Evolutionary conservation across 1,139 yeast species (phyloP), one percentile per base, ranked within the genome.

Genomic region (Hanseniaspora sp.): DNA sequence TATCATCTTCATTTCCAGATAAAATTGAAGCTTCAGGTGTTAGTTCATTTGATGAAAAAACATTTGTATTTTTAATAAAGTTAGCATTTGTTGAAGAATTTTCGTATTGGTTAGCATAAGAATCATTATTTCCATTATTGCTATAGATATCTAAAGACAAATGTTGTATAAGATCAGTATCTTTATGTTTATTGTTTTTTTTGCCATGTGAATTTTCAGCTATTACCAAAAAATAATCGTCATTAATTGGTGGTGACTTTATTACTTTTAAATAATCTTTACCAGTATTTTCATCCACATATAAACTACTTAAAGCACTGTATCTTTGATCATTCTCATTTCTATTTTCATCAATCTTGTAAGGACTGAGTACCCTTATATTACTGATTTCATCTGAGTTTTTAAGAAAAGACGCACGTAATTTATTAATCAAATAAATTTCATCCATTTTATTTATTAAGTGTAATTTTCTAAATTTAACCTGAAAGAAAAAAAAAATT

Each of bases 171-270:
- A 15, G 17, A 12, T 35, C 42, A 12, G 28, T 33, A 12, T 11
- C 23, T 11, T 23, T 23, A 23, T 38, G 13, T 7, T 17, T 37
- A 7, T 13, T 31, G 2, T 6, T 5, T 6, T 28, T 18, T 18
- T 38, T 30, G 1, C 23, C 13, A 12, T 28, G 7, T n/a, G 11
- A 18, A 12, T 46, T 41, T 12, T 48, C 33, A 11, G 43, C 56
- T 6, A 54, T 17, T 5, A 11, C 41, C 9, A 31, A 33, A 46
- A 54, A 54, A 35, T 54, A 54, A 47, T 60, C 59, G 30, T 58
- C 61, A 1, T 65, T 58, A 6, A 66, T 62, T 0, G 69, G 68
- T 5, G 69, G 69, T 0, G 70, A 67, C 40, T 64, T 64, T 31
- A 67, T 51, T n/a, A 56, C 49, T 6, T 56, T 56, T 5, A 66